Evolutionary conservation across 495 filamentous ascomycete species (phyloP).

Genomic region (Penicillium robsamsonii): DNA sequence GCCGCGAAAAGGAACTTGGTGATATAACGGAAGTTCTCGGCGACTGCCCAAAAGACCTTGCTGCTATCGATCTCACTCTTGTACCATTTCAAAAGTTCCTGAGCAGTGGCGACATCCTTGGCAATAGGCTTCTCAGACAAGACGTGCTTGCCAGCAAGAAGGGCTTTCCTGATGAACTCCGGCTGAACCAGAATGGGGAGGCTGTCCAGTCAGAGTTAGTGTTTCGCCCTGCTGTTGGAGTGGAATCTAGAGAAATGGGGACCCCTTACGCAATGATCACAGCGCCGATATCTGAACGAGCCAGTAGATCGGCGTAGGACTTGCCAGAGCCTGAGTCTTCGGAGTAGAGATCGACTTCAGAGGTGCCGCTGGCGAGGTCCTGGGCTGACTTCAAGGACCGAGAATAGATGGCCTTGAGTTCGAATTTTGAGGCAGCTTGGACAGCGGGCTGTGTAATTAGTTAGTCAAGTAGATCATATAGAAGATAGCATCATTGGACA

Average conservation of each 20-base stretch:
- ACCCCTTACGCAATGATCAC: conserved; percentile 62
- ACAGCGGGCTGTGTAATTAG: conserved; percentile 47
- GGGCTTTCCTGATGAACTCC: conserved; percentile 42
- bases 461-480: conserved; percentile 1
- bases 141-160: conserved; percentile 74
- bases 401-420: conserved; percentile 62
- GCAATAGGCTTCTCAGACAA: conserved; percentile 84
- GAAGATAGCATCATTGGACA: conserved; percentile 15
- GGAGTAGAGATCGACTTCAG: conserved; percentile 54
- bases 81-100: conserved; percentile 62
- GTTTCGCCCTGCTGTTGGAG: not conserved
- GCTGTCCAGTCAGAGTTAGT: conserved; percentile 33
- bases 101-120: conserved; percentile 59
- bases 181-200: conserved; percentile 41
- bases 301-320: conserved; percentile 59
- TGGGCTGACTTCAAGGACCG: conserved; percentile 55
- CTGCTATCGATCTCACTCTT: conserved; percentile 43
- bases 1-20: conserved; percentile 55
- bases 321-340: conserved; percentile 57
- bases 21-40: conserved; percentile 74
- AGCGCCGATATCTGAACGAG: conserved; percentile 61
- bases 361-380: conserved; percentile 33
- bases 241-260: conserved; percentile 1
- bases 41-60: conserved; percentile 60
- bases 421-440: conserved; percentile 40